These are phyloP conservation scores for Cadophora malorum DNA, from an alignment of 2,329 filamentous ascomycete genomes.

Conservation along the genomic window DNA sequence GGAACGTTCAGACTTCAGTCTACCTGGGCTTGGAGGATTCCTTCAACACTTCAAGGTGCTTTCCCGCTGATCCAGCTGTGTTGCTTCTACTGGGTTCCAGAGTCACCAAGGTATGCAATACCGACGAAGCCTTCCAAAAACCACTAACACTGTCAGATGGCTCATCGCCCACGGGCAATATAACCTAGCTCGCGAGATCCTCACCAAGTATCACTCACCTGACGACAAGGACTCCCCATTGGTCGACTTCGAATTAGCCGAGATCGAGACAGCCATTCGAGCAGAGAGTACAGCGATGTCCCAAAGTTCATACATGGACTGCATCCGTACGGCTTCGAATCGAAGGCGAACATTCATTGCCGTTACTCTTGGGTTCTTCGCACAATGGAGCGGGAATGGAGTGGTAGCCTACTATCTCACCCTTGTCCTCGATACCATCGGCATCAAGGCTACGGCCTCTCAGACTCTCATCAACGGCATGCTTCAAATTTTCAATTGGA, in stretches of 20 bases:
- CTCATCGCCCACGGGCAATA: slow-evolving; percentile 55
- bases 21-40: slow-evolving; percentile 40
- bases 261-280: slow-evolving; percentile 55
- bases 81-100: slow-evolving; percentile 19
- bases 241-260: slow-evolving; percentile 56
- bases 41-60: slow-evolving; percentile 46
- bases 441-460: slow-evolving; percentile 30
- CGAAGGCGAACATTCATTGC: slow-evolving; percentile 24
- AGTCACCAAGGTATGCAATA: slow-evolving; percentile 18
- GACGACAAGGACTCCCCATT: slow-evolving; percentile 50
- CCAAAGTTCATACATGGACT: slow-evolving; percentile 49
- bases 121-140: too few species aligned
- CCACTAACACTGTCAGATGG: slow-evolving; percentile 48
- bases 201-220: slow-evolving; percentile 59
- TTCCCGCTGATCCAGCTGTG: slow-evolving; percentile 52
- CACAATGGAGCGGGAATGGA: slow-evolving; percentile 30
- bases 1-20: slow-evolving; percentile 42
- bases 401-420: slow-evolving; percentile 48
- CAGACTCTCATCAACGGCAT: slow-evolving; percentile 44
- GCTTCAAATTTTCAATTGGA: slow-evolving; percentile 47
- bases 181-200: slow-evolving; percentile 57
- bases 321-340: slow-evolving; percentile 30
- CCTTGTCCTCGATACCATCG: slow-evolving; percentile 40
- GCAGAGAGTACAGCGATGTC: slow-evolving; percentile 49
- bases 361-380: slow-evolving; percentile 18